phyloP scores from a whole-genome alignment of 345 rosid species.

The Geranium rotundifolium region DNA sequence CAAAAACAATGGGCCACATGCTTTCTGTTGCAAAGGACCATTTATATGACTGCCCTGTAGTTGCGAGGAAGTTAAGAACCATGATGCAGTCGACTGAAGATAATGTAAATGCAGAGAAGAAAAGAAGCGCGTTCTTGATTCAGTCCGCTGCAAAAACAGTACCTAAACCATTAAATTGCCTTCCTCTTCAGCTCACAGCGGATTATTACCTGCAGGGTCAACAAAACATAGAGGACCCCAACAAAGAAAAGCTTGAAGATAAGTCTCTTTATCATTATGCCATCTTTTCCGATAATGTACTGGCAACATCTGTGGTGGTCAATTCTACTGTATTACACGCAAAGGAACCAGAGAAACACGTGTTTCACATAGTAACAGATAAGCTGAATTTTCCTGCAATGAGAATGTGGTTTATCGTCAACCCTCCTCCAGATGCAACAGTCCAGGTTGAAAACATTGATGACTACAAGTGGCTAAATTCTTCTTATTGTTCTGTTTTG shows the following conservation, averaged over 20 bases:
- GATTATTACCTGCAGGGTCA: conserved; percentile 52
- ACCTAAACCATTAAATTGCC: conserved; percentile 82
- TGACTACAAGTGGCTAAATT: conserved; percentile 20
- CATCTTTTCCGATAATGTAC: conserved; percentile 85
- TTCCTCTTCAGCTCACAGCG: conserved; percentile 72
- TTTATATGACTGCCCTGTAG: conserved; percentile 58
- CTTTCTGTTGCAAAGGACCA: conserved; percentile 76
- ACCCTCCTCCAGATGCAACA: conserved; percentile 15
- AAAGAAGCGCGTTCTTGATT: conserved; percentile 78
- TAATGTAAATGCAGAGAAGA: conserved; percentile 48
- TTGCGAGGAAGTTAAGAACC: conserved; percentile 66
- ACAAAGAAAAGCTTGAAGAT: conserved; percentile 49
- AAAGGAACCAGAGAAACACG: conserved; percentile 67
- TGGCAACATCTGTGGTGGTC: conserved; percentile 91
- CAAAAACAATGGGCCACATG: conserved; percentile 79
- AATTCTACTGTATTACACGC: conserved; percentile 73
- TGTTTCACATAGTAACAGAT: conserved; percentile 90
- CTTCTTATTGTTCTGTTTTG: conserved; percentile 22
- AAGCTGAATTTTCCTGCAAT: conserved; percentile 48
- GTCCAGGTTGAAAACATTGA: conserved; percentile 19
- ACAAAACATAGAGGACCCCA: conserved; percentile 26
- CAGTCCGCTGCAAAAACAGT: conserved; percentile 95
- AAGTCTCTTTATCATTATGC: conserved; percentile 84
- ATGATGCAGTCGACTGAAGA: conserved; percentile 77
- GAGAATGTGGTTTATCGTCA: conserved; percentile 40